Percentiles rank a stretch among this genome's conserved stretches.
These are phyloP conservation scores for Trichosporon coremiiforme DNA, from an alignment of 1,284 basidiomycete species.

Conservation along the genomic window DNA sequence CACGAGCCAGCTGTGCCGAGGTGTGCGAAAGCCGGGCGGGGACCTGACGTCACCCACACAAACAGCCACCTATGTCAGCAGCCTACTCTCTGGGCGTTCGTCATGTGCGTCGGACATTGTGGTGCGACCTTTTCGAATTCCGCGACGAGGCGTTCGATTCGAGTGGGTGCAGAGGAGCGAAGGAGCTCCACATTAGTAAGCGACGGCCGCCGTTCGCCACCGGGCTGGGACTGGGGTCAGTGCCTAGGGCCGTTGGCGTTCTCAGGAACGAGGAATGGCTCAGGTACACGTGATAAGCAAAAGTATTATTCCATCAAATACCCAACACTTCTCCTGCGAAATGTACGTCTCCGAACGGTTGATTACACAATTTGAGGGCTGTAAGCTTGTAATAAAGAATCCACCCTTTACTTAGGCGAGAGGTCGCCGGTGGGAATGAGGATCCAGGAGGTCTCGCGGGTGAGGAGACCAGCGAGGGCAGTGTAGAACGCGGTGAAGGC, in stretches of 20 bases:
- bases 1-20: not conserved
- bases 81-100: not conserved
- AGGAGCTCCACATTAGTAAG: not conserved
- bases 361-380: not conserved
- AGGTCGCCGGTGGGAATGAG: slow-evolving; percentile 58
- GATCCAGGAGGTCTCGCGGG: slow-evolving; percentile 58
- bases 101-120: not conserved
- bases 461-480: slow-evolving; percentile 59
- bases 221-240: not conserved
- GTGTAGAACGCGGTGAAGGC: slow-evolving; percentile 54
- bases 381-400: not conserved
- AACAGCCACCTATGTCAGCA: not conserved
- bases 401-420: slow-evolving; percentile 26
- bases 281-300: slow-evolving; percentile 5
- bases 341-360: not conserved
- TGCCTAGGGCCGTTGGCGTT: not conserved
- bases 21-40: not conserved
- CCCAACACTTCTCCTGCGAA: slow-evolving; percentile 13
- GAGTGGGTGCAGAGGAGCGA: too few species aligned
- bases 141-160: not conserved
- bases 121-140: not conserved
- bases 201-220: not conserved
- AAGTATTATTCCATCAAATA: slow-evolving; percentile 18
- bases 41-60: not conserved
- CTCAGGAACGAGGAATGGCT: slow-evolving; percentile 3